Base-by-base conservation (phyloP, 2,329 filamentous ascomycete genomes). In the Blastomyces silverae region DNA sequence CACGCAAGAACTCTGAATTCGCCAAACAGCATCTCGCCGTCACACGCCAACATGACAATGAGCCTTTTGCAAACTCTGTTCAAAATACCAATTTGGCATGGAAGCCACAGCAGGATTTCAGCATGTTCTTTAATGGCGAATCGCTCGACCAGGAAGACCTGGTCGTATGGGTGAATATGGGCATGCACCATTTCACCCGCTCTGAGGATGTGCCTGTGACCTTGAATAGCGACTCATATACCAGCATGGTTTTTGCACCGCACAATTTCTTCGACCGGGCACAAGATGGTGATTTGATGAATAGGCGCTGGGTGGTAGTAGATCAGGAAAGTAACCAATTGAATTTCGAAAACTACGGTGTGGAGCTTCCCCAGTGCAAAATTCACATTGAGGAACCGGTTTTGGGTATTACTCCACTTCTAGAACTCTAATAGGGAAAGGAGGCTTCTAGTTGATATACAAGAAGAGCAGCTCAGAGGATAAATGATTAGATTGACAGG, bases 161-260 rank as follows among this genome's bases (percentile, higher is more conserved):
- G 13, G 82, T 84, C 2, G 63, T 85, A 15, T 85, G 80, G 78
- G 77, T 85, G 65, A 85, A 83, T 65, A 69, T 83, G 8, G 84
- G 84, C 20, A 85, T 83, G 80, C 83, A 86, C 69, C 84, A 86
- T 69, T 73, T 84, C n/a, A 81, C 83, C 11, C 79, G 83, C 68
- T 81, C 82, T 1, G 79, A 78, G 25, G 82, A 84, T 68, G 70
- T 85, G 15, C 83, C 83, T 22, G 84, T 83, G 69, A 85, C 83
- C 0, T 78, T 84, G 22, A 69, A 70, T 65, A 68, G 68, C 44
- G 53, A 56, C 37, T 37, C 62, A n/a, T 37, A 64, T 58, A 42
- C 62, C 5, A 50, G 62, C 25, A 57, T 64, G 37, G n/a, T n/a
- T 11, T 44, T 64, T 20, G 1, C 42, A 10, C 62, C 62, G 13